Base-by-base conservation (phyloP, 345 rosid species). In the Pseudoturritis turrita region DNA sequence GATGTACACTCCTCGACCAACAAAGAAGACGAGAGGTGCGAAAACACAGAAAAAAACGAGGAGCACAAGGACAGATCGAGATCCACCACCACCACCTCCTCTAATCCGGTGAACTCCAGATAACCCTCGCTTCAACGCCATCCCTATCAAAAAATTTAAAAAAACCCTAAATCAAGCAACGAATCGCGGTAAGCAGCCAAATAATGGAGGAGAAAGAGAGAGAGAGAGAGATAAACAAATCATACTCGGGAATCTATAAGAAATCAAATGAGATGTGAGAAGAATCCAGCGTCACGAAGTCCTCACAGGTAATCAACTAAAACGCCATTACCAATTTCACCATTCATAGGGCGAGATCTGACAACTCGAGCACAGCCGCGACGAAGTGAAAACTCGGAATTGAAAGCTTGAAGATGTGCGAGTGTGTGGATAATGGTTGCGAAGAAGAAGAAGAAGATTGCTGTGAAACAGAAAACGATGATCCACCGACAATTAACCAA, bases 81-180 rank as follows among this genome's bases (percentile, higher is more conserved):
- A 90, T 90, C 96, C 78, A 62, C 82, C 74, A 55, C 10, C 37
- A 33, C 86, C 72, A 79, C 93, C 78, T 59, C 83, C 77, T 55
- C 86, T 71, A 81, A 58, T 73, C 78, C 84, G 76, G 12, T 62
- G 63, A 60, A 73, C 74, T 71, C 78, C 79, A 23, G 84, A 81
- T 41, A 81, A 71, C 26, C 90, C 94, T 59, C 91, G 89, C 83
- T 71, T 89, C 74, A 83, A 79, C 82, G 90, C 86, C 98, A 92
- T 92, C 81, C 70, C 70, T 46, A 33, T 57, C 77, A 74, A 74
- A 22, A 77, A 76, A 68, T n/a, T n/a, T n/a, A 83, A 77, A 18
- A 43, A 70, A 79, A 31, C 25, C 77, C 62, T 28, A 73, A 55
- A 46, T 29, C 36, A 71, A 69, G 52, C 65, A 39, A 33, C 35